Conservation (phyloP, 2,329 filamentous ascomycete genomes). For the Daldinia sp. region DNA sequence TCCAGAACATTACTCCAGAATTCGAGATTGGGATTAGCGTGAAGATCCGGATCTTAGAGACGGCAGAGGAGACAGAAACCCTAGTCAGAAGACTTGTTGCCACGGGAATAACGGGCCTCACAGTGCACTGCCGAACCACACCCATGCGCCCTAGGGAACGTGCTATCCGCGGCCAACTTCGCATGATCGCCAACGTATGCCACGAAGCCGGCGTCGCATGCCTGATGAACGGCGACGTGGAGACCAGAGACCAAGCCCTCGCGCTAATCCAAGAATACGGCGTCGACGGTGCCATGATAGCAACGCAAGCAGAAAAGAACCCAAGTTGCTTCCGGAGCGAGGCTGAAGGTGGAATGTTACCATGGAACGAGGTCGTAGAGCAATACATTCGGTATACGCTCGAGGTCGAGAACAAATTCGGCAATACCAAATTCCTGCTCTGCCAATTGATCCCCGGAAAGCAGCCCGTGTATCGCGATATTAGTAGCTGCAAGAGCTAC, state of each 20-base stretch:
- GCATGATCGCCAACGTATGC: slow-evolving; percentile 85
- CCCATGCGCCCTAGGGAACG: slow-evolving; percentile 93
- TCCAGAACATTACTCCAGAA: slow-evolving; percentile 79
- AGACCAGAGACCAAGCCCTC: slow-evolving; percentile 77
- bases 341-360: slow-evolving; percentile 75
- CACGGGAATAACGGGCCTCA: slow-evolving; percentile 92
- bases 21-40: slow-evolving; percentile 95
- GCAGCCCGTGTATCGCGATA: slow-evolving; percentile 68
- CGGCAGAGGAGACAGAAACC: slow-evolving; percentile 77
- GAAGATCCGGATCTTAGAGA: slow-evolving; percentile 91
- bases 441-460: slow-evolving; percentile 89
- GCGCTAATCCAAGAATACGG: slow-evolving; percentile 80
- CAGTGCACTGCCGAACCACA: slow-evolving; percentile 94
- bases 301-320: slow-evolving; percentile 90
- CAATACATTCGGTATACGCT: slow-evolving; percentile 80
- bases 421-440: slow-evolving; percentile 93
- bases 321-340: slow-evolving; percentile 83
- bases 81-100: slow-evolving; percentile 82
- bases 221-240: slow-evolving; percentile 95
- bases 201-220: slow-evolving; percentile 88
- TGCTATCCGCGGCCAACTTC: slow-evolving; percentile 86
- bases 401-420: slow-evolving; percentile 85
- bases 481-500: slow-evolving; percentile 79
- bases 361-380: slow-evolving; percentile 82
- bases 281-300: slow-evolving; percentile 98